Evolutionary conservation across 2,329 filamentous ascomycete genomes (phyloP).

Genomic region (Aurifilum marmelostoma): DNA sequence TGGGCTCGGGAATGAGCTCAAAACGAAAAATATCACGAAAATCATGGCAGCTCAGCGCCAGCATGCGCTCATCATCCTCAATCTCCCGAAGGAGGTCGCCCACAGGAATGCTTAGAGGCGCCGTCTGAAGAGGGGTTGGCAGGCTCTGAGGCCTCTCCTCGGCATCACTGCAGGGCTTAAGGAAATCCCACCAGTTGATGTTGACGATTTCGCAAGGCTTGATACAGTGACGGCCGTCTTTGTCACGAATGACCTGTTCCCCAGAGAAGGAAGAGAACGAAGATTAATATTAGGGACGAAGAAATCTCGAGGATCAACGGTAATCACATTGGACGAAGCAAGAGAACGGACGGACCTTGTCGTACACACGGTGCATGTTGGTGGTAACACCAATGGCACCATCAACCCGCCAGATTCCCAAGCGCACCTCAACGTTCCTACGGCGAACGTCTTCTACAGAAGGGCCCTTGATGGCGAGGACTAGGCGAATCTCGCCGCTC

Average conservation of each 20-base stretch:
- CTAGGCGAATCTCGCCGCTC: background rate
- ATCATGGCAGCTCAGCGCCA: background rate
- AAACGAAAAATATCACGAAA: background rate
- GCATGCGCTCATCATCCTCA: background rate
- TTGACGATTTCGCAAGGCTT: background rate
- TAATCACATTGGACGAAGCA: no score
- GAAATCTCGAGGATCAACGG: no score
- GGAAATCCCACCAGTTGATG: background rate
- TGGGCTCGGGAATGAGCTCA: background rate
- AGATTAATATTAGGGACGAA: background rate
- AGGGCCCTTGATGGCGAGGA: background rate
- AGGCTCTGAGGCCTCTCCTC: no score
- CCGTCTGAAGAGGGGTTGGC: no score
- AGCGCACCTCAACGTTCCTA: background rate
- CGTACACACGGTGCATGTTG: background rate
- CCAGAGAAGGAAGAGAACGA: no score
- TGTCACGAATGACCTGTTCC: background rate
- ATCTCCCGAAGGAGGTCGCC: background rate
- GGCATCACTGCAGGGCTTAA: no score
- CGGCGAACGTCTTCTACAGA: background rate
- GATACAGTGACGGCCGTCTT: background rate
- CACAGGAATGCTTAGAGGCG: background rate
- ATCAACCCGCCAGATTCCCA: background rate
- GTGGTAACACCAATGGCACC: no score
- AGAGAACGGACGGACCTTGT: background rate